These are phyloP conservation scores for Rhynchospora tenuis DNA, from an alignment of 176 grass and related monocot species.

Conservation along the genomic window DNA sequence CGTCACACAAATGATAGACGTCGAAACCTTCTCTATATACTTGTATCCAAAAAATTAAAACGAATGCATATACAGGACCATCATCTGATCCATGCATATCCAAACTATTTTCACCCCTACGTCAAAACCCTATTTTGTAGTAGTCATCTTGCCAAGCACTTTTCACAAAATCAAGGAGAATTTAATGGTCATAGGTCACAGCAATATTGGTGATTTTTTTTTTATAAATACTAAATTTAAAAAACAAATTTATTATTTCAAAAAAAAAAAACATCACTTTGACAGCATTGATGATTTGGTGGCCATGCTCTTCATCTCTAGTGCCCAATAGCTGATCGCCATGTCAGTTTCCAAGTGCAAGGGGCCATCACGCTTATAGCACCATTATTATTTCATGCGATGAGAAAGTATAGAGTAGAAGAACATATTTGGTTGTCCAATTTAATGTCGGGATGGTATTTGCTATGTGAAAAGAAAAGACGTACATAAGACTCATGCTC, in stretches of 20 bases:
- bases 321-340: not conserved
- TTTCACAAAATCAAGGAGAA: conserved; percentile 6
- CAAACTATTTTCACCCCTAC: no score
- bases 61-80: no score
- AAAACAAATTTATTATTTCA: no score
- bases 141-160: not conserved
- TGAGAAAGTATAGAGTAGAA: not conserved
- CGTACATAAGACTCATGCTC: no score
- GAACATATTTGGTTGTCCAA: not conserved
- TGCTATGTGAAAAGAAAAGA: not conserved
- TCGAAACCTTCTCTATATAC: no score
- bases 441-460: not conserved
- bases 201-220: no score
- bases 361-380: not conserved
- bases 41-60: no score
- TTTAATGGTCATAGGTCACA: not conserved
- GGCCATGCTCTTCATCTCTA: conserved; percentile 6
- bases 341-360: not conserved
- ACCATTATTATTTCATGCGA: not conserved
- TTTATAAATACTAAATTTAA: no score
- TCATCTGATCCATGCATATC: no score
- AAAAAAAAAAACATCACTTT: no score
- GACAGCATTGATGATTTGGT: no score
- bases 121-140: not conserved
- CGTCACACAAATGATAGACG: no score